These are phyloP conservation scores for Didymella keratinophila DNA, from an alignment of 2,329 filamentous ascomycete species.

Conservation along the genomic window DNA sequence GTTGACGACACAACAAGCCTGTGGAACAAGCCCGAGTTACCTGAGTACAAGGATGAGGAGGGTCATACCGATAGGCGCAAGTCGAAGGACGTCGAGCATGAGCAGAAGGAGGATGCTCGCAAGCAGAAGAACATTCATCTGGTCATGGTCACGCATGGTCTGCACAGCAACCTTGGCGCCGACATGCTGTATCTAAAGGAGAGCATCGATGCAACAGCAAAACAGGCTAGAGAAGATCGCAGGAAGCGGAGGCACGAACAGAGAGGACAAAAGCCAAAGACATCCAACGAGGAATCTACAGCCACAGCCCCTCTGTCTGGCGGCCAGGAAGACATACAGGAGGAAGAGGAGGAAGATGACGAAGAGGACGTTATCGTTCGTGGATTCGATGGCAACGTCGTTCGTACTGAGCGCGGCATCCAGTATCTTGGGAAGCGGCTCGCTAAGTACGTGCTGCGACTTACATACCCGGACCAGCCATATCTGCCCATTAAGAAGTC, in stretches of 20 bases:
- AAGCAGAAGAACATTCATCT: slow-evolving; percentile 85
- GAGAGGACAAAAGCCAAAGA: slow-evolving; percentile 11
- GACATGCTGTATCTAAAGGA: slow-evolving; percentile 99
- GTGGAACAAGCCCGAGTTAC: slow-evolving; percentile 91
- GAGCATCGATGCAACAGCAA: slow-evolving; percentile 86
- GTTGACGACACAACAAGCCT: slow-evolving; percentile 88
- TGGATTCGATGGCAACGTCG: slow-evolving; percentile 88
- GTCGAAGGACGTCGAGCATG: slow-evolving; percentile 36
- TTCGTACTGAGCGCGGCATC: slow-evolving; percentile 91
- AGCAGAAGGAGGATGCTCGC: slow-evolving; percentile 38
- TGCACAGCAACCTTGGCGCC: slow-evolving; percentile 93
- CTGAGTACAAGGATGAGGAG: slow-evolving; percentile 62
- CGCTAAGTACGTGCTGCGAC: slow-evolving; percentile 85
- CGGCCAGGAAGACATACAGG: slow-evolving; percentile 58
- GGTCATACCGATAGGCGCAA: slow-evolving; percentile 34
- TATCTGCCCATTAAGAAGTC: slow-evolving; percentile 73
- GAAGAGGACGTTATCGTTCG: slow-evolving; percentile 88
- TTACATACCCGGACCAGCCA: slow-evolving; percentile 94
- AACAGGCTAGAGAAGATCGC: slow-evolving; percentile 74
- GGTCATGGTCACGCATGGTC: slow-evolving; percentile 89
- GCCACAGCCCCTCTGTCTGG: slow-evolving; percentile 59
- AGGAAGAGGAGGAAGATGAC: slow-evolving; percentile 63
- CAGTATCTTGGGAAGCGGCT: slow-evolving; percentile 96
- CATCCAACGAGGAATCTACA: slow-evolving; percentile 21
- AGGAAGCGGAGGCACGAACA: slow-evolving; percentile 62